Percentiles rank a stretch among this genome's conserved stretches.
Conservation (phyloP, 345 rosid genomes). For the Rhodamnia argentea region DNA sequence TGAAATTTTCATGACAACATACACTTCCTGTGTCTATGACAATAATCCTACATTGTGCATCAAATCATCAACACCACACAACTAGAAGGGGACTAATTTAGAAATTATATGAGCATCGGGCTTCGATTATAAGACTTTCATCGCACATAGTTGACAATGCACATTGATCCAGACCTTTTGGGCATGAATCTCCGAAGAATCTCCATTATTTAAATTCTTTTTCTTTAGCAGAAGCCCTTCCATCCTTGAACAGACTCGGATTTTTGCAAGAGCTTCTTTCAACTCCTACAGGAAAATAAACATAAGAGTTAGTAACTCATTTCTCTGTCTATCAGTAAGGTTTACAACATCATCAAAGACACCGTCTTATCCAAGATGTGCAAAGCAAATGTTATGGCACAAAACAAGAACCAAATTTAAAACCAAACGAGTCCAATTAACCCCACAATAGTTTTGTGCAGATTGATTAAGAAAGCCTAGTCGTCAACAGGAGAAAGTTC, state of each 20-base stretch:
- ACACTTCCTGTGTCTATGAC: background rate
- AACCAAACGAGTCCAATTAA: background rate
- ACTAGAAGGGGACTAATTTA: background rate
- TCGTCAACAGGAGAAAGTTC: background rate
- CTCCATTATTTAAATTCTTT: slow-evolving; percentile 63
- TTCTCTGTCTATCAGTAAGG: background rate
- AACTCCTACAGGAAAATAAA: slow-evolving; percentile 40
- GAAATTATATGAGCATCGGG: background rate
- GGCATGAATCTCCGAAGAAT: slow-evolving; percentile 84
- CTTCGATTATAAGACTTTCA: background rate
- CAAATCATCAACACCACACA: background rate
- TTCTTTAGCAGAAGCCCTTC: slow-evolving; percentile 74
- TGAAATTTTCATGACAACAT: background rate
- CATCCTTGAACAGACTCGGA: slow-evolving; percentile 66
- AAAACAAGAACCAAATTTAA: background rate
- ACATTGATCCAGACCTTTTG: slow-evolving; percentile 50
- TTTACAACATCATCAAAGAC: background rate
- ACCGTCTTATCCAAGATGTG: background rate
- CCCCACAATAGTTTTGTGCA: background rate
- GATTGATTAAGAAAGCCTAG: background rate
- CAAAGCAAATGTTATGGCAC: background rate
- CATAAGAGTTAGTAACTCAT: background rate
- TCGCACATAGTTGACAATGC: background rate
- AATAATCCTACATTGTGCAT: background rate
- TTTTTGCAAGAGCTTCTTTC: slow-evolving; percentile 65